Evolutionary conservation across 1,284 basidiomycete genomes (phyloP).

Genomic region (Moniliophthora roreri): DNA sequence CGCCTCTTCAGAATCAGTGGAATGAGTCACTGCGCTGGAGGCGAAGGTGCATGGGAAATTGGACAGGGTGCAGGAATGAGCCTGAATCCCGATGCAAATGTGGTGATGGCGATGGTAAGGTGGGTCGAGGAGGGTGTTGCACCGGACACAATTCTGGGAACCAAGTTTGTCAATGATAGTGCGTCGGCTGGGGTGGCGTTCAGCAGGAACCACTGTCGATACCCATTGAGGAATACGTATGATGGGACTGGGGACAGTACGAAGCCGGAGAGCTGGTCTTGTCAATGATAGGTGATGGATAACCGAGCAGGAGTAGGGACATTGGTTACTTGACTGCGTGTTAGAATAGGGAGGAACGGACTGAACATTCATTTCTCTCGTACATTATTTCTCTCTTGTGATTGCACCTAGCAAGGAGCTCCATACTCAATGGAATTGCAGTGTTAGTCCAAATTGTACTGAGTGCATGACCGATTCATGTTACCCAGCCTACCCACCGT

Average conservation of each 20-base stretch:
- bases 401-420: no score
- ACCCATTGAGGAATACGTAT: slow-evolving; percentile 16
- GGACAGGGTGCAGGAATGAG: slow-evolving; percentile 5
- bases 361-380: no score
- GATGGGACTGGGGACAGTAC: slow-evolving; percentile 11
- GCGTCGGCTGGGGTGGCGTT: slow-evolving; percentile 7
- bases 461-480: no score
- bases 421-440: no score
- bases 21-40: slow-evolving; percentile 18
- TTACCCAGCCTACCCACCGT: no score
- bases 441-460: no score
- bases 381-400: no score
- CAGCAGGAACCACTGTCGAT: slow-evolving; percentile 15
- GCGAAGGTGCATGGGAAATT: slow-evolving; percentile 17
- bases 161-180: slow-evolving; percentile 12
- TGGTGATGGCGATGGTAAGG: slow-evolving; percentile 15
- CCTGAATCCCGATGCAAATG: slow-evolving; percentile 12
- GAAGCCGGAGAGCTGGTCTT: slow-evolving; percentile 10
- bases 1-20: slow-evolving; percentile 18
- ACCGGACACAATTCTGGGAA: slow-evolving; percentile 17
- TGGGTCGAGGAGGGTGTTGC: slow-evolving; percentile 20
- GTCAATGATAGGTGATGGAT: no score
- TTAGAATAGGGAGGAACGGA: no score
- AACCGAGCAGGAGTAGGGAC: no score
- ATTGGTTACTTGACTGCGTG: no score